A percentile compares a stretch with the other conserved stretches of the same genome.
phyloP scores from a whole-genome alignment of 2,329 filamentous ascomycete species.

The Ceratocystis destructans region DNA sequence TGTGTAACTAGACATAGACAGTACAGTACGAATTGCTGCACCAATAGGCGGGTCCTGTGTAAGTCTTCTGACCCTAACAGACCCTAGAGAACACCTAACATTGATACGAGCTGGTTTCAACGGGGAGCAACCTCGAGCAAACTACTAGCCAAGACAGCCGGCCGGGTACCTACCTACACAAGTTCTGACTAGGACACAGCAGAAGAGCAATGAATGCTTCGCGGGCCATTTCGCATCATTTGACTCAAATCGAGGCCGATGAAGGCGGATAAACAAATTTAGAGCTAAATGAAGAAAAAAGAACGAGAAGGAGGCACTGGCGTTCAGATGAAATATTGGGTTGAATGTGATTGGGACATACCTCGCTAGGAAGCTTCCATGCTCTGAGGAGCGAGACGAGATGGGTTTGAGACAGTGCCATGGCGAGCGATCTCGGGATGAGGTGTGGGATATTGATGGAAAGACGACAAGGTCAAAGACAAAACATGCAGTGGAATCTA shows the following conservation, averaged over 20 bases:
- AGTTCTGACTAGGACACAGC: background rate
- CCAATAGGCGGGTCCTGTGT: background rate
- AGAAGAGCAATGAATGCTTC: background rate
- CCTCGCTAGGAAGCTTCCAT: background rate
- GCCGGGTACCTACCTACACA: background rate
- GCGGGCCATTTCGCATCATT: background rate
- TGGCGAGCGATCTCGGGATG: background rate
- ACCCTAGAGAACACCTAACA: background rate
- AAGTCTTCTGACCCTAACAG: slow-evolving; percentile 7
- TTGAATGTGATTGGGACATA: background rate
- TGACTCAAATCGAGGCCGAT: background rate
- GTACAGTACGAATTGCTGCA: background rate
- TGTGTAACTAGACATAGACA: background rate
- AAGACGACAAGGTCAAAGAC: background rate
- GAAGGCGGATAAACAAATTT: background rate
- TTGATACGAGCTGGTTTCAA: background rate
- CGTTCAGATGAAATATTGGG: background rate
- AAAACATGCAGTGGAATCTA: background rate
- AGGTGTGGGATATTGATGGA: background rate
- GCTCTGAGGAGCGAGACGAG: background rate
- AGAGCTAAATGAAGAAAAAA: background rate
- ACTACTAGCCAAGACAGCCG: background rate
- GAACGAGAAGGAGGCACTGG: background rate
- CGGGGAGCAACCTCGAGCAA: background rate
- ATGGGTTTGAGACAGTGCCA: background rate